phyloP scores from a whole-genome alignment of 2,329 filamentous ascomycete genomes.

The Talaromyces amestolkiae region DNA sequence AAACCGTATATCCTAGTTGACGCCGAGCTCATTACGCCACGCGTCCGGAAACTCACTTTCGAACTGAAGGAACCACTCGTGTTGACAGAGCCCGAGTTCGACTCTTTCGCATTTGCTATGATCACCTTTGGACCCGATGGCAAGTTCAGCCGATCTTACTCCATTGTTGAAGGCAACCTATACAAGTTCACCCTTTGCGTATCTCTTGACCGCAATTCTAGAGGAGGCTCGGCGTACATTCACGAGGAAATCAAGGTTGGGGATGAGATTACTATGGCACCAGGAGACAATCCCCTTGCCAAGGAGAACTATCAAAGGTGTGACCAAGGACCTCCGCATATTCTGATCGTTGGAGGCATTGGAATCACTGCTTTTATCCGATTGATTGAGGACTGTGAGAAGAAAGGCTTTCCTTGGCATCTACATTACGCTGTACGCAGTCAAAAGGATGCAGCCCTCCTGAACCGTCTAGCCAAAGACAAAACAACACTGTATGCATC shows the following conservation, averaged over 20 bases:
- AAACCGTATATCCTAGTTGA: too few relatives aligned
- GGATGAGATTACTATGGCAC: slow-evolving; percentile 52
- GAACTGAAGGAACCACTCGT: neutral
- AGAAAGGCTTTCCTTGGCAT: neutral
- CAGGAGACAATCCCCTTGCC: slow-evolving; percentile 41
- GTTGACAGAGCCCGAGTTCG: too few relatives aligned
- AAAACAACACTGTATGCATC: neutral
- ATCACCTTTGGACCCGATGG: slow-evolving; percentile 47
- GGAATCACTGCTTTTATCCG: slow-evolving; percentile 65
- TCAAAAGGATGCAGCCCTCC: neutral
- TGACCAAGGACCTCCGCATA: slow-evolving; percentile 37
- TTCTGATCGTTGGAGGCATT: slow-evolving; percentile 64
- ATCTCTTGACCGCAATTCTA: slow-evolving; percentile 53
- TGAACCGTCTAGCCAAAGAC: neutral
- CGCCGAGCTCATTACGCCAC: too few relatives aligned
- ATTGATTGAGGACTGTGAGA: slow-evolving; percentile 39
- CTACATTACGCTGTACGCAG: neutral
- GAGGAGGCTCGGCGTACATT: slow-evolving; percentile 62
- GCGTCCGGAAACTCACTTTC: too few relatives aligned
- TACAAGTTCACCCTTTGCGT: slow-evolving; percentile 58
- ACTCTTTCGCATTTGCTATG: too few relatives aligned
- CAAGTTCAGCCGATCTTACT: slow-evolving; percentile 59
- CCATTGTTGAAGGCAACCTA: slow-evolving; percentile 54
- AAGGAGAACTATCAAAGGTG: slow-evolving; percentile 44
- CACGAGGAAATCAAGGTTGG: slow-evolving; percentile 51